phyloP scores from a whole-genome alignment of 2,329 filamentous ascomycete genomes.

The Ascochyta viciae-villosae region DNA sequence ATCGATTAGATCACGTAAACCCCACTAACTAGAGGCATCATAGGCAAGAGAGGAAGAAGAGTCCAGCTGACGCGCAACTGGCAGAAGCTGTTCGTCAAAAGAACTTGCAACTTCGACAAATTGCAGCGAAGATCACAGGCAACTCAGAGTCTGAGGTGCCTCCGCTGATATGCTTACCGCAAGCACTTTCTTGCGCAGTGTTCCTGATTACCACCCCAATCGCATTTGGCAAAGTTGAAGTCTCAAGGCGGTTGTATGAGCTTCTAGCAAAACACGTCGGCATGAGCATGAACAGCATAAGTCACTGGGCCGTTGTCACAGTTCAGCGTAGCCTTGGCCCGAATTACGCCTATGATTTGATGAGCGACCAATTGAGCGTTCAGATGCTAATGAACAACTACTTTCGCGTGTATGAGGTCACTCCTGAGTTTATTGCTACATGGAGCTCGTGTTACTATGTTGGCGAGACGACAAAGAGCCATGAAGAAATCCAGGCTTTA shows the following conservation, averaged over 20 bases:
- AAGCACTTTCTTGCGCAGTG: conserved; percentile 9
- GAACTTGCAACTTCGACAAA: conserved; percentile 13
- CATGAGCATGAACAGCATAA: conserved; percentile 20
- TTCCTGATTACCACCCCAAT: conserved; percentile 20
- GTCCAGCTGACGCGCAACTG: conserved; percentile 9
- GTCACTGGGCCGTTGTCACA: conserved; percentile 16
- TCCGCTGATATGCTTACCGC: conserved; percentile 16
- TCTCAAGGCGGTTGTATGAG: conserved; percentile 13
- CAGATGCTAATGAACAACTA: conserved; percentile 22
- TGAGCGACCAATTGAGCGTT: conserved; percentile 18
- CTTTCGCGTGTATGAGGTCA: conserved; percentile 17
- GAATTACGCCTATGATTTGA: conserved; percentile 16
- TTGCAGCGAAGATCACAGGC: conserved; percentile 15
- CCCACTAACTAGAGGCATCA: neutral
- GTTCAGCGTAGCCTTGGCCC: conserved; percentile 14
- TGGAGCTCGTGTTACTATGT: conserved; percentile 23
- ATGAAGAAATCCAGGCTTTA: conserved; percentile 13
- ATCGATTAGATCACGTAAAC: neutral
- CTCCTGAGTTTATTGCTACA: conserved; percentile 7
- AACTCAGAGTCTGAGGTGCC: conserved; percentile 19
- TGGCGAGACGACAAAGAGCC: conserved; percentile 15
- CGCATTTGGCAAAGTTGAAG: conserved; percentile 14
- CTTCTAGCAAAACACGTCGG: conserved; percentile 18
- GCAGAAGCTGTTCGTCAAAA: conserved; percentile 17
- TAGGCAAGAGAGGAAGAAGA: conserved; percentile 13